Conservation (phyloP, 2,329 filamentous ascomycete species). For the Talaromyces piceae region DNA sequence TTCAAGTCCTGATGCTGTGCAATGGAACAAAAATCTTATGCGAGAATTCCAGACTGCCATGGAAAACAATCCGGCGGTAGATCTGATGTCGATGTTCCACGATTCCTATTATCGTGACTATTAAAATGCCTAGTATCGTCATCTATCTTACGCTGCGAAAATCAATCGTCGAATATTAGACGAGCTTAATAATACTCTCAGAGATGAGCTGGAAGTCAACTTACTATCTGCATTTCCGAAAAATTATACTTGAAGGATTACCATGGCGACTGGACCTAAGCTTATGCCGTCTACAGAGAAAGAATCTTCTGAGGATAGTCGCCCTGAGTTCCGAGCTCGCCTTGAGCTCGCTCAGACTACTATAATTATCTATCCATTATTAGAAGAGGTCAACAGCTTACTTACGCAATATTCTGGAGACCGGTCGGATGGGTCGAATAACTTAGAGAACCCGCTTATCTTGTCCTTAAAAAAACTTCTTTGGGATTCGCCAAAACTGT, state of each 20-base stretch:
- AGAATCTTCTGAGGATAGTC: conserved; percentile 1
- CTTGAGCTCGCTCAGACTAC: conserved; percentile 17
- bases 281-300: neutral
- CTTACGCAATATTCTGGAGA: conserved; percentile 9
- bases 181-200: conserved; percentile 12
- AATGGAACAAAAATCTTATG: conserved; percentile 19
- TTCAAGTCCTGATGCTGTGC: conserved; percentile 12
- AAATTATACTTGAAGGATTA: conserved; percentile 17
- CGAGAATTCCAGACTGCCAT: conserved; percentile 15
- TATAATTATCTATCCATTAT: conserved; percentile 17
- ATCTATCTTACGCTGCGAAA: conserved; percentile 14
- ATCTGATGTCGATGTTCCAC: conserved; percentile 18
- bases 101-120: conserved; percentile 16
- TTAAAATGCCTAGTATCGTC: conserved; percentile 8
- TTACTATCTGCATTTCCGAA: conserved; percentile 16
- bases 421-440: neutral
- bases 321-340: conserved; percentile 15
- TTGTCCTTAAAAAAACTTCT: conserved; percentile 16
- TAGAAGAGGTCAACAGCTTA: conserved; percentile 11
- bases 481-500: conserved; percentile 18
- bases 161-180: conserved; percentile 16
- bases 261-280: conserved; percentile 14
- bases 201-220: conserved; percentile 15
- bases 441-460: conserved; percentile 10
- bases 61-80: conserved; percentile 15